Percentiles rank a stretch among this genome's conserved stretches.
Evolutionary conservation across 768 basidiomycete genomes (phyloP).

Genomic region (Macrolepiota dolichaula): DNA sequence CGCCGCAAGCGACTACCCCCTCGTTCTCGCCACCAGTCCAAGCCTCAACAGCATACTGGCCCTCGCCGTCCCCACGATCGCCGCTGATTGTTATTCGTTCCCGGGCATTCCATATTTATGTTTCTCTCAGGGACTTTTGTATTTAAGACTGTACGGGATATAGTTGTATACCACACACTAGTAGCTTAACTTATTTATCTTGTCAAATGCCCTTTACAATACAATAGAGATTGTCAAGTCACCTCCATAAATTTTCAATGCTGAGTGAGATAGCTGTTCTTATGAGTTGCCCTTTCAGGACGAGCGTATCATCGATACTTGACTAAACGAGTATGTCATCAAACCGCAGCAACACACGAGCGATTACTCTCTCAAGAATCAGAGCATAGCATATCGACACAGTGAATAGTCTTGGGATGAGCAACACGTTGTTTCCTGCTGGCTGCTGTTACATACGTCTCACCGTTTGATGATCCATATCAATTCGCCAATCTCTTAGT

Average conservation of each 20-base stretch:
- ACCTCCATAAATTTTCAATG: no score
- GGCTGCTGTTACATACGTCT: neutral
- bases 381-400: neutral
- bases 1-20: neutral
- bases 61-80: neutral
- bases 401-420: neutral
- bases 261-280: no score
- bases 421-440: neutral
- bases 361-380: neutral
- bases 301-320: neutral
- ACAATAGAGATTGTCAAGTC: neutral
- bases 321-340: neutral
- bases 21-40: neutral
- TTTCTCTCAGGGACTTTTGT: neutral
- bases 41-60: neutral
- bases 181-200: neutral
- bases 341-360: neutral
- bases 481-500: neutral
- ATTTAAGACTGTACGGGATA: neutral
- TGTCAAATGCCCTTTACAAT: neutral
- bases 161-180: neutral
- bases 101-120: neutral
- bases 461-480: neutral
- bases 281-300: neutral
- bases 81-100: neutral